A percentile compares a stretch with the other conserved stretches of the same genome.
Conservation (phyloP, 805 yeast species). For the Myxozyma mucilagina region DNA sequence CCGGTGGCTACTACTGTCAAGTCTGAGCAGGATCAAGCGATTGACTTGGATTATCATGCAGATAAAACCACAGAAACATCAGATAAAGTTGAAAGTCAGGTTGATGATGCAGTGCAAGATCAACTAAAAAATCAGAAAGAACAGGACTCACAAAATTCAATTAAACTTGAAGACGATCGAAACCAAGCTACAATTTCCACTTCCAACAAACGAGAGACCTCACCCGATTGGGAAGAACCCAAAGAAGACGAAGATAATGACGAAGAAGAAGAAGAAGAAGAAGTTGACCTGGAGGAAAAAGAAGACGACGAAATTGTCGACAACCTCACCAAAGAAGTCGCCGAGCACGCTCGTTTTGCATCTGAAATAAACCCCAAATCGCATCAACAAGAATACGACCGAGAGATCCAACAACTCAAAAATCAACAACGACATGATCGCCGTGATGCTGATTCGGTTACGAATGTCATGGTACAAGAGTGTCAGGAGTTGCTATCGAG, state of each 20-base stretch:
- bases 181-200: neutral
- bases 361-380: conserved; percentile 29
- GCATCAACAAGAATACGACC: conserved; percentile 30
- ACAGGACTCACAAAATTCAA: no score
- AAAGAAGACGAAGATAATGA: conserved; percentile 5
- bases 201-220: neutral
- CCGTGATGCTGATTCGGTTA: conserved; percentile 90
- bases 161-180: no score
- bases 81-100: no score
- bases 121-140: no score
- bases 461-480: conserved; percentile 79
- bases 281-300: conserved; percentile 48
- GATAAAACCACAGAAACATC: no score
- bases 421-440: conserved; percentile 65
- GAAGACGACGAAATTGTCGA: conserved; percentile 70
- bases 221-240: conserved; percentile 7
- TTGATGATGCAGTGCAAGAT: no score
- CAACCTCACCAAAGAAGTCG: conserved; percentile 67
- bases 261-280: conserved; percentile 33
- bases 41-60: neutral
- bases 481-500: conserved; percentile 83
- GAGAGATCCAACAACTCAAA: conserved; percentile 48
- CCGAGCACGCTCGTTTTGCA: conserved; percentile 67
- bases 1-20: neutral
- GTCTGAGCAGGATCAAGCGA: neutral